Percentiles rank a stretch among this genome's conserved stretches.
phyloP scores from a whole-genome alignment of 495 filamentous ascomycete species.

The Rostrohypoxylon terebratum region DNA sequence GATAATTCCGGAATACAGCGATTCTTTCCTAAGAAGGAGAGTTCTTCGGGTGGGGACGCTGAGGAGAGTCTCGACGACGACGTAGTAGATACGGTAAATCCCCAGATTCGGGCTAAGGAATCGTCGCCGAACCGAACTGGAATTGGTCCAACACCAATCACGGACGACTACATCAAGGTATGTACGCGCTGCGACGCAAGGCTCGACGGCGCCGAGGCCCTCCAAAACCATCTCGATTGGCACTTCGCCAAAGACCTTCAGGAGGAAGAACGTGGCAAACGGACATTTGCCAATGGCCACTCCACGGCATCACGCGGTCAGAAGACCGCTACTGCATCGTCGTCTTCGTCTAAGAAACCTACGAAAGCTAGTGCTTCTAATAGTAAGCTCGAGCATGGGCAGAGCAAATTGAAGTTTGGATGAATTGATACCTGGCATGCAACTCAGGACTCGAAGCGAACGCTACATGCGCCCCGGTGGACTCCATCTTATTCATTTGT shows the following conservation, averaged over 20 bases:
- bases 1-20: slow-evolving; percentile 65
- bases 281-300: slow-evolving; percentile 55
- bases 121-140: slow-evolving; percentile 40
- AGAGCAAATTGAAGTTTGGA: slow-evolving; percentile 79
- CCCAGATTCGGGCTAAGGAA: slow-evolving; percentile 37
- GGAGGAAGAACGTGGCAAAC: slow-evolving; percentile 65
- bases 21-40: slow-evolving; percentile 65
- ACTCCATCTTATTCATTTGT: slow-evolving; percentile 34
- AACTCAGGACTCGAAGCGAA: slow-evolving; percentile 42
- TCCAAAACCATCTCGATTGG: slow-evolving; percentile 90
- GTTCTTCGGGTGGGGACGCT: slow-evolving; percentile 43
- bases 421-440: slow-evolving; percentile 52
- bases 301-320: slow-evolving; percentile 48
- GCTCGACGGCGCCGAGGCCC: slow-evolving; percentile 65
- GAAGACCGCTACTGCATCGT: slow-evolving; percentile 51
- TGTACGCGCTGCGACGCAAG: slow-evolving; percentile 75
- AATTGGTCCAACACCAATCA: slow-evolving; percentile 55
- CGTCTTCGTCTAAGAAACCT: slow-evolving; percentile 46
- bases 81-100: slow-evolving; percentile 37
- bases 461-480: slow-evolving; percentile 38
- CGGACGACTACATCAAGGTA: slow-evolving; percentile 57
- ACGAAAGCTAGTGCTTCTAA: slow-evolving; percentile 43
- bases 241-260: slow-evolving; percentile 92
- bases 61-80: slow-evolving; percentile 46
- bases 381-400: slow-evolving; percentile 77